Evolutionary conservation across 2,329 filamentous ascomycete genomes (phyloP).

Genomic region (Talaromyces sp.): DNA sequence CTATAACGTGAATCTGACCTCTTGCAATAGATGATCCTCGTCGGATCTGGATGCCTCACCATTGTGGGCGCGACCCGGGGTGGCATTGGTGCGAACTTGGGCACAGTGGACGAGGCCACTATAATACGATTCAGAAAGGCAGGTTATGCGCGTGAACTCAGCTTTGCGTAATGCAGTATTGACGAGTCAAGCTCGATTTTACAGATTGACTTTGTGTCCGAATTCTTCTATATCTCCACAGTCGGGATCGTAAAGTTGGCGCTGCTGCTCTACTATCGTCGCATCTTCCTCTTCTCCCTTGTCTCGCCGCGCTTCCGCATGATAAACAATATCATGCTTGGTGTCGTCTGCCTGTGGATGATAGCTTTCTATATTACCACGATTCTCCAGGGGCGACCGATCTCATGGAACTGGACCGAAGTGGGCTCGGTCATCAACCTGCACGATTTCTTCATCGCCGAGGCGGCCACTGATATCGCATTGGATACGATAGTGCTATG

Average conservation of each 20-base stretch:
- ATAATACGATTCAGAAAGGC: slow-evolving; percentile 3
- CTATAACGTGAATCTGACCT: neutral
- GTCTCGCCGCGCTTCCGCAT: neutral
- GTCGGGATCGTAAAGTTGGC: slow-evolving; percentile 4
- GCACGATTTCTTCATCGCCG: slow-evolving; percentile 5
- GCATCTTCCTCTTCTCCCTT: slow-evolving; percentile 1
- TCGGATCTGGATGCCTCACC: slow-evolving; percentile 2
- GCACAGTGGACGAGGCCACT: neutral
- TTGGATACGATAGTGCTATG: slow-evolving; percentile 4
- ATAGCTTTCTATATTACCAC: slow-evolving; percentile 1
- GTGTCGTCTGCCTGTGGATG: slow-evolving; percentile 1
- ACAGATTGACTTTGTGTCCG: neutral
- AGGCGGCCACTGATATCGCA: slow-evolving; percentile 2
- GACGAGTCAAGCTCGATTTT: neutral
- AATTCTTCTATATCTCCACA: slow-evolving; percentile 6
- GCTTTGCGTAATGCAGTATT: neutral
- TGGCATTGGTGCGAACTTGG: slow-evolving; percentile 3
- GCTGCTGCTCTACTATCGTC: slow-evolving; percentile 3
- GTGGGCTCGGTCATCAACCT: slow-evolving; percentile 2
- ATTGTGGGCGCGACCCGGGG: slow-evolving; percentile 2
- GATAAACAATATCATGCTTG: slow-evolving; percentile 2
- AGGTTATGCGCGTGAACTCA: neutral
- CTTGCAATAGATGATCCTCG: neutral
- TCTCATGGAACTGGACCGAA: slow-evolving; percentile 7
- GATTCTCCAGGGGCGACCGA: neutral